Evolutionary conservation across 2,329 filamentous ascomycete genomes (phyloP).

Genomic region (Alternaria sp.): DNA sequence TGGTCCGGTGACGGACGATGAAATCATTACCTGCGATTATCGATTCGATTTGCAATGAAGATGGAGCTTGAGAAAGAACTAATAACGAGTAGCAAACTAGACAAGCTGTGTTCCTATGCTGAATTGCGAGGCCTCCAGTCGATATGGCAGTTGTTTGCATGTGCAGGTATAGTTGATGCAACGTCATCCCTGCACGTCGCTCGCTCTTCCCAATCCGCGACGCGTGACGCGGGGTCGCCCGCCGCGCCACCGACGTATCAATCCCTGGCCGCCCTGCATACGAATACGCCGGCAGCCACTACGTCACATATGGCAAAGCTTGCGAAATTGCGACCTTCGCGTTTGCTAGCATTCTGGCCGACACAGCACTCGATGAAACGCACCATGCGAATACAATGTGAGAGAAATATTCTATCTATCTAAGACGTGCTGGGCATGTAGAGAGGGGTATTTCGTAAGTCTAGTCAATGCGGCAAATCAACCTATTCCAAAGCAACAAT

Average conservation of each 20-base stretch:
- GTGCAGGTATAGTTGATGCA: constrained; percentile 11
- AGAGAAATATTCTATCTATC: not conserved
- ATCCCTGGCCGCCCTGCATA: constrained; percentile 3
- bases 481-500: not conserved
- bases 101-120: not conserved
- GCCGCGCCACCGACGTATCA: constrained; percentile 4
- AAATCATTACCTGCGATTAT: constrained; percentile 14
- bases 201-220: constrained; percentile 3
- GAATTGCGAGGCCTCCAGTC: constrained; percentile 4
- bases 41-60: not conserved
- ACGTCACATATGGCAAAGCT: constrained; percentile 11
- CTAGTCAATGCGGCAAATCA: not conserved
- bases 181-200: constrained; percentile 21
- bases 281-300: not conserved
- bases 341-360: not conserved
- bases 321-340: constrained; percentile 6
- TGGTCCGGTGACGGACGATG: constrained; percentile 20
- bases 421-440: not conserved
- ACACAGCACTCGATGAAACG: not conserved
- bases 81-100: not conserved
- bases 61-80: not conserved
- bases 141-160: not conserved
- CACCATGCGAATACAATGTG: not conserved
- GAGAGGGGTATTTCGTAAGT: constrained; percentile 28
- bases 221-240: constrained; percentile 18